Conservation (phyloP, 371 early-diverging fungal species). For the Lichtheimia ramosa region DNA sequence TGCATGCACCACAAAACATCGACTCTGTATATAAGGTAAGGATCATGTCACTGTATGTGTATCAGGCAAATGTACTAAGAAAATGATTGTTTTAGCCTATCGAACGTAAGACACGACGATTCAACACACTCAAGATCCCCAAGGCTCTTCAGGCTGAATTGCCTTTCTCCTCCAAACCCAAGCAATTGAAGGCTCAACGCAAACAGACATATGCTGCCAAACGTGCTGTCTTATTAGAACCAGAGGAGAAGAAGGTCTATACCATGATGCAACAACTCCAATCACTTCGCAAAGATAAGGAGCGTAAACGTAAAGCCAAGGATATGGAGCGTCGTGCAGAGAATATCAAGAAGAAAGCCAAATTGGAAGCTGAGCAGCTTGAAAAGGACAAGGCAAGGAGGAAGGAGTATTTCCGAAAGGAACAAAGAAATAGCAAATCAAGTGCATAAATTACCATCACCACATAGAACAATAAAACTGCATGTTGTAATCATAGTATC, state of each 20-base stretch:
- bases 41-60: conserved; percentile 1
- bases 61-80: not conserved
- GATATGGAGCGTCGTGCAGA: conserved; percentile 47
- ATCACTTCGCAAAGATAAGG: conserved; percentile 85
- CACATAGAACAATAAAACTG: not conserved
- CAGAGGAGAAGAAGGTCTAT: conserved; percentile 85
- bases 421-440: conserved; percentile 10
- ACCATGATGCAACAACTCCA: conserved; percentile 84
- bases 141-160: conserved; percentile 78
- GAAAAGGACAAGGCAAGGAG: conserved; percentile 50
- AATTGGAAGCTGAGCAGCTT: conserved; percentile 45
- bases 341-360: conserved; percentile 58
- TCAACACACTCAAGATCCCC: conserved; percentile 86
- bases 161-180: conserved; percentile 93
- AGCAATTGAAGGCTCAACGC: conserved; percentile 51
- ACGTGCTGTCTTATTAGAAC: conserved; percentile 88
- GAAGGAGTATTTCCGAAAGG: conserved; percentile 46
- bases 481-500: no score
- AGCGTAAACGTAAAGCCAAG: conserved; percentile 72
- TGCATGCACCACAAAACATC: conserved; percentile 68
- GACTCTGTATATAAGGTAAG: conserved; percentile 84
- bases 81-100: conserved; percentile 53
- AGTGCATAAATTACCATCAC: conserved; percentile 2
- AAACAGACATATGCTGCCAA: conserved; percentile 57
- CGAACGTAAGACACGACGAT: conserved; percentile 79